These are phyloP conservation scores for Colletotrichum gloeosporioides DNA, from an alignment of 2,329 filamentous ascomycete species.

Conservation along the genomic window DNA sequence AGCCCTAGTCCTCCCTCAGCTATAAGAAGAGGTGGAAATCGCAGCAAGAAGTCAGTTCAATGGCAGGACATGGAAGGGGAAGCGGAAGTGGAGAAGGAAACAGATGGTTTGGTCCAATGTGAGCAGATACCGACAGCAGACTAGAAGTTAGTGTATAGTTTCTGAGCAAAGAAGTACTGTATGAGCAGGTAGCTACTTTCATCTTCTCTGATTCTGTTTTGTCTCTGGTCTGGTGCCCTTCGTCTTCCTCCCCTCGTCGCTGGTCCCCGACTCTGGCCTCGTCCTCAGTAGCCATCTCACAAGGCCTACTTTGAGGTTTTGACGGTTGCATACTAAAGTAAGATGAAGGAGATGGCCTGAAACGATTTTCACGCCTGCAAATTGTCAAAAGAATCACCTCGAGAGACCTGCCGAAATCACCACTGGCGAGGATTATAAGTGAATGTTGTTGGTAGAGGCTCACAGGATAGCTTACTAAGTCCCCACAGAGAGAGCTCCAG, in stretches of 20 bases:
- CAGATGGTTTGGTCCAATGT: not conserved
- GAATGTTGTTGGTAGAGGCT: not conserved
- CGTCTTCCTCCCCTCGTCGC: not conserved
- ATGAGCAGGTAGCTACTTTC: not conserved
- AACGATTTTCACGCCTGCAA: not conserved
- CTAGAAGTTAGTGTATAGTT: not conserved
- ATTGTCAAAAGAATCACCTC: not conserved
- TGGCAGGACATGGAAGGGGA: not conserved
- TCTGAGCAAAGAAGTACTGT: not conserved
- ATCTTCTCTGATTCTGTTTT: not conserved
- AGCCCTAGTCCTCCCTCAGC: not conserved
- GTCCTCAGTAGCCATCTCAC: not conserved
- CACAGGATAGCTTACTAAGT: constrained; percentile 17
- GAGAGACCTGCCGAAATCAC: not conserved
- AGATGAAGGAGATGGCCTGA: not conserved
- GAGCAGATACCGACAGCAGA: not conserved
- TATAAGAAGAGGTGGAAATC: not conserved
- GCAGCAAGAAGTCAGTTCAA: not conserved
- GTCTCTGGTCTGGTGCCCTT: not conserved
- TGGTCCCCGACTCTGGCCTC: not conserved
- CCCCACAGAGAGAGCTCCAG: not conserved
- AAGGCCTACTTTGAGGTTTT: not conserved
- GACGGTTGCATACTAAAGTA: not conserved
- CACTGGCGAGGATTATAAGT: not conserved
- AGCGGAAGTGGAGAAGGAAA: not conserved